phyloP scores from a whole-genome alignment of 768 basidiomycete species.

The Naganishia randhawae region DNA sequence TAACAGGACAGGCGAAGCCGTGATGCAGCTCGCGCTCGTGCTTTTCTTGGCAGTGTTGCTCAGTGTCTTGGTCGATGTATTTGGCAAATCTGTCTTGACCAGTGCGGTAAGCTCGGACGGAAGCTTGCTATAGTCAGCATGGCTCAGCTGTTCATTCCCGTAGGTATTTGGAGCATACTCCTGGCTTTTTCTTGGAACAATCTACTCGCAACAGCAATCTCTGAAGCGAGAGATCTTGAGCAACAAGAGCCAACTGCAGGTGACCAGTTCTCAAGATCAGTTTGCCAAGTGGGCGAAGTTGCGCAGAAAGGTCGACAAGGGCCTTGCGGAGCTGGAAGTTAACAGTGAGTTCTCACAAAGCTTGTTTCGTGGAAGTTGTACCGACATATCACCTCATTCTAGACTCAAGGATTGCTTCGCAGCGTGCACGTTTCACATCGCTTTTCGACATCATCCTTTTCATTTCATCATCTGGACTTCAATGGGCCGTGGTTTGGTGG shows the following conservation, averaged over 20 bases:
- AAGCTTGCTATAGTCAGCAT: background rate
- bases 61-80: conserved; percentile 80
- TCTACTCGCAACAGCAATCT: conserved; percentile 60
- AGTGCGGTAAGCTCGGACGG: conserved; percentile 62
- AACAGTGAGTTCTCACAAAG: conserved; percentile 60
- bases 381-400: conserved; percentile 12
- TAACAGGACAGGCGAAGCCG: background rate
- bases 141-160: background rate
- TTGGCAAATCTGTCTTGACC: conserved; percentile 77
- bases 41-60: conserved; percentile 78
- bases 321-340: conserved; percentile 81
- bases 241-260: conserved; percentile 77
- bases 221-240: conserved; percentile 76
- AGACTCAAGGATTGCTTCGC: conserved; percentile 67
- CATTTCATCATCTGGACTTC: conserved; percentile 79
- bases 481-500: conserved; percentile 84
- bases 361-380: background rate
- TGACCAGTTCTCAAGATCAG: conserved; percentile 92
- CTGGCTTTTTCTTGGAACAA: conserved; percentile 60
- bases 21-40: conserved; percentile 61
- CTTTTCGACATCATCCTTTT: conserved; percentile 73
- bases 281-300: conserved; percentile 98
- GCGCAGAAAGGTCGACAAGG: conserved; percentile 84
- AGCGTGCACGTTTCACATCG: conserved; percentile 63
- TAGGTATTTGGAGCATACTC: conserved; percentile 71